These are phyloP conservation scores for Mortierella sp. DNA, from an alignment of 371 early-diverging fungal genomes.

Conservation along the genomic window DNA sequence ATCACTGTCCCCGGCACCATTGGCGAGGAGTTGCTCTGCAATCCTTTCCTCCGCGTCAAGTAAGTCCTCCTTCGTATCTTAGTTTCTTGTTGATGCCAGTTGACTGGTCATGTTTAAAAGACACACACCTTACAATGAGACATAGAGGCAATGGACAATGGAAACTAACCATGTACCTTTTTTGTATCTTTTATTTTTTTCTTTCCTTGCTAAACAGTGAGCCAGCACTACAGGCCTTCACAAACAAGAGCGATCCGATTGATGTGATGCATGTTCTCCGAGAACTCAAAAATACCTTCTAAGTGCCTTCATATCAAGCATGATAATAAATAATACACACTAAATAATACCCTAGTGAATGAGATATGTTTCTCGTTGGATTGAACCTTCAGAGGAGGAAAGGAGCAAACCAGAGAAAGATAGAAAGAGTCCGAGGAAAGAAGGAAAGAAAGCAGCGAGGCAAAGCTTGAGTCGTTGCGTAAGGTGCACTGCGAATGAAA, in stretches of 20 bases:
- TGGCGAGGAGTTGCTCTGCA: constrained; percentile 87
- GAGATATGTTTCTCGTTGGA: no score
- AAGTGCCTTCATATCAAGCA: background rate
- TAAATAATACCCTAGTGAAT: background rate
- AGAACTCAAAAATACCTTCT: constrained; percentile 81
- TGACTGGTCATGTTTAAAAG: background rate
- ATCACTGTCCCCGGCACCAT: constrained; percentile 90
- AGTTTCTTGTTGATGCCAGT: background rate
- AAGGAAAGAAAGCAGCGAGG: no score
- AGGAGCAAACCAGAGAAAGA: no score
- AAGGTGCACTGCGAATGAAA: no score
- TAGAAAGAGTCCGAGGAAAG: background rate
- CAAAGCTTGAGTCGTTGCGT: no score
- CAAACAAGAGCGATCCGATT: constrained; percentile 78
- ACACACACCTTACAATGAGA: background rate
- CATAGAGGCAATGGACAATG: background rate
- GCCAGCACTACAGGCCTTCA: constrained; percentile 74
- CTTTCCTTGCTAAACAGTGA: constrained; percentile 49
- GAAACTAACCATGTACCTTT: background rate
- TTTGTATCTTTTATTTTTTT: background rate
- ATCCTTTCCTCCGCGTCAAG: constrained; percentile 91
- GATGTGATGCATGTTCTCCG: constrained; percentile 86
- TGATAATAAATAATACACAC: background rate
- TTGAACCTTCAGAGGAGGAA: no score
- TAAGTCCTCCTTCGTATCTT: constrained; percentile 21